Evolutionary conservation across 2,329 filamentous ascomycete genomes (phyloP).

Genomic region (Colletotrichum lupini): DNA sequence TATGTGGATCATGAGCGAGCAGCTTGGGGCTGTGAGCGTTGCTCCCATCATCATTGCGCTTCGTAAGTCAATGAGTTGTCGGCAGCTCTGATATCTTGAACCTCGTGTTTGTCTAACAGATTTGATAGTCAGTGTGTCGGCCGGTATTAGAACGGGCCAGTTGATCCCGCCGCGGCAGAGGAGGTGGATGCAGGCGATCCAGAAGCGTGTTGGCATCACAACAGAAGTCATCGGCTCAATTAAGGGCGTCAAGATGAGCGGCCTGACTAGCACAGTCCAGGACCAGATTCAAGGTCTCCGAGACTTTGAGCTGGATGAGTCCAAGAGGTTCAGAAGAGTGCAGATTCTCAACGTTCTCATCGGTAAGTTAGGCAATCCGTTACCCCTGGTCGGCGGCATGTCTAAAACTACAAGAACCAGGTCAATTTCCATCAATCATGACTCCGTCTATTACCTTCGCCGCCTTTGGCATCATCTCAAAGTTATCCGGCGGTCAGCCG

Average conservation of each 20-base stretch:
- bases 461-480: constrained; percentile 20
- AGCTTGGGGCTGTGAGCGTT: constrained; percentile 53
- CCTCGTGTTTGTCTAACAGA: neutral
- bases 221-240: constrained; percentile 59
- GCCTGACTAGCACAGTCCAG: constrained; percentile 52
- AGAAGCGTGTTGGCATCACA: constrained; percentile 60
- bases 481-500: neutral
- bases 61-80: constrained; percentile 39
- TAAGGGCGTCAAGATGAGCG: constrained; percentile 63
- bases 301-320: constrained; percentile 36
- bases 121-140: neutral
- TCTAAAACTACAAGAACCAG: neutral
- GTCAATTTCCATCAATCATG: constrained; percentile 13
- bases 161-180: constrained; percentile 13
- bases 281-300: constrained; percentile 37
- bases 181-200: constrained; percentile 60
- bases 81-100: neutral
- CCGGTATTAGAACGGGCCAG: neutral
- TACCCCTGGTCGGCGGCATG: too few relatives aligned
- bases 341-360: constrained; percentile 12
- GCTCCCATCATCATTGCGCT: constrained; percentile 51
- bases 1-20: constrained; percentile 40
- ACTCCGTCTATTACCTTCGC: constrained; percentile 24
- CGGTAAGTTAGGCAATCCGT: neutral
- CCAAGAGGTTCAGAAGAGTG: constrained; percentile 20